These are phyloP conservation scores for Paraphaeosphaeria sporulosa DNA, from an alignment of 2,329 filamentous ascomycete species.

Conservation along the genomic window DNA sequence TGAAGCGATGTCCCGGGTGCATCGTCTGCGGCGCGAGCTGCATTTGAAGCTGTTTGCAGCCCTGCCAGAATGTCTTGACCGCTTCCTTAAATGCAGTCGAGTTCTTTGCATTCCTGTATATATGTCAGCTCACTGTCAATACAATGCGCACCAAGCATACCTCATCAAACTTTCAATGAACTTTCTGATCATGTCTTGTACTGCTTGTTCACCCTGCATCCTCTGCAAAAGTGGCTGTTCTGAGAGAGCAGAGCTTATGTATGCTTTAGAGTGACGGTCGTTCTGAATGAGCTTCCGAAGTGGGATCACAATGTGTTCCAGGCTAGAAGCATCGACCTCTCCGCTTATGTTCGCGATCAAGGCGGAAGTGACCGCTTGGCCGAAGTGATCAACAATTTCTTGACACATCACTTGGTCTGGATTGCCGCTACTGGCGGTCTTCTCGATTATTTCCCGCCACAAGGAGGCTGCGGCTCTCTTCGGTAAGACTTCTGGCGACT, in stretches of 20 bases:
- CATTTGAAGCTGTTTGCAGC: constrained; percentile 47
- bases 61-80: constrained; percentile 46
- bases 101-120: constrained; percentile 44
- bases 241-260: constrained; percentile 40
- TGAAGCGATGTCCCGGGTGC: constrained; percentile 36
- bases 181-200: constrained; percentile 42
- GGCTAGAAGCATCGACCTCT: constrained; percentile 44
- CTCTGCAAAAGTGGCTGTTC: constrained; percentile 39
- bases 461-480: constrained; percentile 78
- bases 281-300: constrained; percentile 42
- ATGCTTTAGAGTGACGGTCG: constrained; percentile 41
- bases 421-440: constrained; percentile 36
- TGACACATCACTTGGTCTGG: constrained; percentile 39
- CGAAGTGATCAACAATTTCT: constrained; percentile 47
- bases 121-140: constrained; percentile 26
- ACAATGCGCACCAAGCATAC: constrained; percentile 23
- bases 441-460: constrained; percentile 62
- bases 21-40: constrained; percentile 42
- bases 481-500: constrained; percentile 75
- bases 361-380: constrained; percentile 37
- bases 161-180: constrained; percentile 45
- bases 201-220: constrained; percentile 36
- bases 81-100: constrained; percentile 44
- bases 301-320: constrained; percentile 43
- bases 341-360: constrained; percentile 46